Evolutionary conservation across 1,284 basidiomycete species (phyloP), one percentile per base, ranked within the genome.

Genomic region (Sphagnurus paluster): DNA sequence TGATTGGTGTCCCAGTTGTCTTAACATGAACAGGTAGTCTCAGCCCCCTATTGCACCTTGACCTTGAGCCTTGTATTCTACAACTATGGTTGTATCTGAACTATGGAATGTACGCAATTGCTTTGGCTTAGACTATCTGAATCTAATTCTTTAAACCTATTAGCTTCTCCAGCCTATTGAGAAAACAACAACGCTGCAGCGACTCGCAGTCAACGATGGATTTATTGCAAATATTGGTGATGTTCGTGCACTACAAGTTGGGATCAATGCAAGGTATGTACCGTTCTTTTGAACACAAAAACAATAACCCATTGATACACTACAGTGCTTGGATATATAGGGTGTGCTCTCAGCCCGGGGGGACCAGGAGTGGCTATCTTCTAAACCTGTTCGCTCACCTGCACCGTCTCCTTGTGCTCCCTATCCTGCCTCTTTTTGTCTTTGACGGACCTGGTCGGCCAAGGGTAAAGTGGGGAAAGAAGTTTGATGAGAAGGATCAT

Each of bases 241-340:
- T 6, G 6, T 21, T 2, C 40, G 54, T 23, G 51, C 40, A 24
- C 49, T 42, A 16, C 21, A 30, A 3, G 23, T 51, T 2, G 52
- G 54, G 0, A 48, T 56, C 13, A 52, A 56, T 46, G 51, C 52
- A 1, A 56, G 54, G 52, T 56, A 39, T 19, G 45, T 24, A 11
- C 14, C 5, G 8, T 14, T 6, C n/a, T 19, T 11, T 7, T 14
- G 19, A 8, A 13, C 20, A n/a, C 16, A 36, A 21, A 0, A 29
- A n/a, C n/a, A 32, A 9, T 24, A 17, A 5, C 32, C 21, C 11
- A 40, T 10, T 28, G 4, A n/a, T n/a, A n/a, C 14, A 10, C 1
- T 17, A 1, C 35, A 56, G 54, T 39, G 41, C 25, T 3, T 55
- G 51, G 54, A 46, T 55, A 5, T 50, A 46, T 42, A 52, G 36